Evolutionary conservation across 305 asterid genomes (phyloP), one percentile per base, ranked within the genome.

Genomic region (Solanum hybrid): DNA sequence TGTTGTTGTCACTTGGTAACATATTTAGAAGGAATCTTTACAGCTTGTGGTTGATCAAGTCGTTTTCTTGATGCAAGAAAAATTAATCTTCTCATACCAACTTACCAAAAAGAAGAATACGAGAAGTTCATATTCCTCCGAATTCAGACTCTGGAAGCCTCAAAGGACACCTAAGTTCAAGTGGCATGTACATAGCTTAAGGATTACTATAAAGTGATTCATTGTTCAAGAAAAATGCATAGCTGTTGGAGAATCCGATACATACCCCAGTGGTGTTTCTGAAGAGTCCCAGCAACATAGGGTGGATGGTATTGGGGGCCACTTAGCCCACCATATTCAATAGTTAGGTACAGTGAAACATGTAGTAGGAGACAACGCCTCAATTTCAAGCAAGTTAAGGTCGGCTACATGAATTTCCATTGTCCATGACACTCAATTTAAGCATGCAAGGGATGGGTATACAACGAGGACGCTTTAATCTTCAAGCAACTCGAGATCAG

Each of bases 1-100:
- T 94, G 94, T 87, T 95, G 93, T 56, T 93, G 38, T 95, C 98
- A 22, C 92, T 95, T 73, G 97, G 98, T 37, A 95, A 95, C 95
- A 85, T 96, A 89, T 93, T 96, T 85, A 92, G 90, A 92, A 93
- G 97, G 96, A 96, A 95, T 91, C 95, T 95, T 9, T 91, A 92
- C 94, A 93, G 91, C 86, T 92, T 95, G 94, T 95, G 98, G 31
- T 89, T 94, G 95, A 92, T 96, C 85, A 94, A 90, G 90, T 96
- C 97, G 35, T 93, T 85, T 91, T 95, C 96, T 88, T 95, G 94
- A 93, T 73, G 87, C 38, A 10, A 82, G 19, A 81, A 26, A 42
- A 38, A 40, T 26, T 14, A 12, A 79, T 79, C 35, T n/a, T 38
- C 56, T 38, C 64, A 79, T 79, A 79, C 60, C 64, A 79, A 24